phyloP scores from a whole-genome alignment of 148 eudicot species.

The Persicaria maculosa region DNA sequence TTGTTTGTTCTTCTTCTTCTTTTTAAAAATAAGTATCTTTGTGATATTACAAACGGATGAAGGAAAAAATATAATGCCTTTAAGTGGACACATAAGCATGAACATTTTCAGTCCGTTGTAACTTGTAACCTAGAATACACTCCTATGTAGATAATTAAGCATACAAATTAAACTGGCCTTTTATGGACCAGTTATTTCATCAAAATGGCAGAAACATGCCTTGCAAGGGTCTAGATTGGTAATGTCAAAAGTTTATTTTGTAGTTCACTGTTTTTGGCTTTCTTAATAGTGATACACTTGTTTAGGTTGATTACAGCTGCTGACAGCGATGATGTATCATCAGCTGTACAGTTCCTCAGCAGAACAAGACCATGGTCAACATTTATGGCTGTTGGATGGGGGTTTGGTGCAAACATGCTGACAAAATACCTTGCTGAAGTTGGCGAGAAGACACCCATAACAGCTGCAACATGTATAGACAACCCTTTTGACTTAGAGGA shows the following conservation, averaged over 20 bases:
- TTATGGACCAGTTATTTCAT: too few relatives aligned
- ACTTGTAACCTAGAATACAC: too few relatives aligned
- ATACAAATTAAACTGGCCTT: too few relatives aligned
- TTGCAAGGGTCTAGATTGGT: too few relatives aligned
- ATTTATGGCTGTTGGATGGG: conserved; percentile 84
- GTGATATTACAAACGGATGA: too few relatives aligned
- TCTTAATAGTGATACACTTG: neutral
- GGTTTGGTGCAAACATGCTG: conserved; percentile 95
- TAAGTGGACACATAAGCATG: too few relatives aligned
- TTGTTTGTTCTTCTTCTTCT: too few relatives aligned
- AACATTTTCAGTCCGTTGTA: too few relatives aligned
- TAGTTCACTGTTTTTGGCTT: neutral
- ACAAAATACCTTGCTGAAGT: conserved; percentile 90
- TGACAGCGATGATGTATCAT: conserved; percentile 91
- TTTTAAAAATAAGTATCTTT: too few relatives aligned
- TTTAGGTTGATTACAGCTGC: conserved; percentile 98
- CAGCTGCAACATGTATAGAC: conserved; percentile 86
- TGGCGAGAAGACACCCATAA: conserved; percentile 86
- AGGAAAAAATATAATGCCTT: too few relatives aligned
- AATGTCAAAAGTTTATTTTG: neutral
- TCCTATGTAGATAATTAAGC: too few relatives aligned
- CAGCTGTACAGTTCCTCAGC: conserved; percentile 64
- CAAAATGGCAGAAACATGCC: too few relatives aligned
- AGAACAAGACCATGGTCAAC: conserved; percentile 89
- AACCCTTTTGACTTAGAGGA: conserved; percentile 94